Conservation (phyloP, 805 yeast genomes). For the Candida maltosa region DNA sequence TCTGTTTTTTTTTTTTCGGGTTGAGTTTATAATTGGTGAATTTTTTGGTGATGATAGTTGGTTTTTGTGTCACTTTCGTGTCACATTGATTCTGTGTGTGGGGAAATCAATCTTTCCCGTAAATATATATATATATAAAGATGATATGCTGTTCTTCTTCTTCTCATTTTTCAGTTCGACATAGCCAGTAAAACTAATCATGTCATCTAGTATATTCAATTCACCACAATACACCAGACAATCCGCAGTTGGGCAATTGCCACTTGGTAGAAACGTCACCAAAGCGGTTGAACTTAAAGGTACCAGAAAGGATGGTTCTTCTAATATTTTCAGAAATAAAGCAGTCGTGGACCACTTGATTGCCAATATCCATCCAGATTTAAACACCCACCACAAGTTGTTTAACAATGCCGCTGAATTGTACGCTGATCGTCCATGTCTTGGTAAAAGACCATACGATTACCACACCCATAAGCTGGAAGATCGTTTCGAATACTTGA, state of each 20-base stretch:
- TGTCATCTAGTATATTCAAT: constrained; percentile 1
- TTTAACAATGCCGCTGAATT: constrained; percentile 17
- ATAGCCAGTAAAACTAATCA: neutral
- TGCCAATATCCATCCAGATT: constrained; percentile 14
- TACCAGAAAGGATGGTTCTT: constrained; percentile 10
- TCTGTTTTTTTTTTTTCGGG: too few species aligned
- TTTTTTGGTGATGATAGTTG: neutral
- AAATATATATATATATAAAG: neutral
- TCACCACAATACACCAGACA: constrained; percentile 1
- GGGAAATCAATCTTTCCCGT: neutral
- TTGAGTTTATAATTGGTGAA: too few species aligned
- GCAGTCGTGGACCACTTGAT: constrained; percentile 11
- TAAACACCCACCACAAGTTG: constrained; percentile 19
- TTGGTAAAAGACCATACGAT: constrained; percentile 20
- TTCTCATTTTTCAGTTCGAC: neutral
- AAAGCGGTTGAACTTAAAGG: constrained; percentile 30
- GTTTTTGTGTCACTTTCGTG: too few species aligned
- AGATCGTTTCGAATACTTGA: constrained; percentile 10
- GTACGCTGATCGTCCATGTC: constrained; percentile 17
- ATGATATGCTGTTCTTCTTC: neutral
- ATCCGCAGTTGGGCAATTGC: constrained; percentile 8
- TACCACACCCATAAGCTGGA: constrained; percentile 10
- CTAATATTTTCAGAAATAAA: constrained; percentile 45
- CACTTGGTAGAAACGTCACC: constrained; percentile 7
- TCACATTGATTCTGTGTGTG: too few species aligned